Base-by-base conservation (phyloP, 1,139 yeast species). In the Lodderomyces oxycetoniae region DNA sequence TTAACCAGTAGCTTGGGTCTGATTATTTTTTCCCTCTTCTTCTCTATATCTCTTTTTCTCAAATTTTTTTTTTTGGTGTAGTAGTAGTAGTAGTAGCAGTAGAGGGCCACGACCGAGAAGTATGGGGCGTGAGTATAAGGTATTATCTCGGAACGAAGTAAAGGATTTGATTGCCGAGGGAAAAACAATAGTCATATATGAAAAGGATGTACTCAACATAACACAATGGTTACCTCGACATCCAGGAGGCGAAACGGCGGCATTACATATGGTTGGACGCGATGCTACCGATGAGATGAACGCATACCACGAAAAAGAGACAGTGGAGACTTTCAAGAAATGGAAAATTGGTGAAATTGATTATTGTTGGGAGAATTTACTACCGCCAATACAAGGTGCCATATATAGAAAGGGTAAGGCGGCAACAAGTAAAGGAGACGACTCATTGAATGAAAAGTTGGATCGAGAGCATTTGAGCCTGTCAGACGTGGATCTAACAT, bases 371-470 rank as follows among this genome's bases (percentile, higher is more conserved):
- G 67, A 67, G 35, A 83, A 85, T 53, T 59, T 86, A 51, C 53
- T 83, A 24, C 95, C 96, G 4, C 96, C 96, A 1, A 84, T 88
- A 41, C 95, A 86, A 56, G 95, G 95, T 5, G 95, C 87, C 0
- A 48, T 53, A 3, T 82, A 73, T 52, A 17, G 10, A 12, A 32
- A 32, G 11, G 33, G 35, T 9, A 44, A 25, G 6, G 22, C 22
- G 10, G 10, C 7, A 10, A 19, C 7, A 19, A 10, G 7, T 7
- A 19, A 19, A 19, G 10, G 9, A 22, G 17, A 10, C 19, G n/a
- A 15, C 23, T 12, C 31, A 25, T n/a, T 52, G 36, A 55, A 49
- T 6, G 33, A 21, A 1, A 52, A 47, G 26, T 33, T 55, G 17
- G 61, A 55, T 31, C 38, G 38, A 4, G 34, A 32, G 14, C 30